Percentiles rank a stretch among this genome's conserved stretches.
These are phyloP conservation scores for Pelargonium fulgidum DNA, from an alignment of 441 rosid genomes.

Conservation along the genomic window DNA sequence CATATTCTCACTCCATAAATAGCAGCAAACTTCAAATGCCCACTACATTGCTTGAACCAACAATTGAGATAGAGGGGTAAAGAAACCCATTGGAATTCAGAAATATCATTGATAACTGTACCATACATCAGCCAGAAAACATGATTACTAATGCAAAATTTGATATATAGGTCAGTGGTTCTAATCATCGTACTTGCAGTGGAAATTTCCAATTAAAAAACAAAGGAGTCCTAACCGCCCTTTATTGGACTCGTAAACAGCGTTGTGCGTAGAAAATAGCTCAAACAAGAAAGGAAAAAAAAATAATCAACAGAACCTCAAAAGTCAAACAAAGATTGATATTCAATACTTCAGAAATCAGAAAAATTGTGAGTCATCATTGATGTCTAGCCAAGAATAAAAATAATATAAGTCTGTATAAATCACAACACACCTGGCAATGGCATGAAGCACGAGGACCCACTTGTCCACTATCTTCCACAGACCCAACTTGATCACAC, in stretches of 20 bases:
- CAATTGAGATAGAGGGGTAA: not conserved
- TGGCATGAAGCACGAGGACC: slow-evolving; percentile 84
- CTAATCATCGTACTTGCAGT: no score
- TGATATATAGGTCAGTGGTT: no score
- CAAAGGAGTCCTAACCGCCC: not conserved
- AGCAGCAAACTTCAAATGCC: not conserved
- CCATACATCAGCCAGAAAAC: not conserved
- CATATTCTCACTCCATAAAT: not conserved
- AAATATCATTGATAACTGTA: not conserved
- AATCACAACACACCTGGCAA: slow-evolving; percentile 69
- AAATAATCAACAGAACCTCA: not conserved
- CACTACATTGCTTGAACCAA: not conserved
- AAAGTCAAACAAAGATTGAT: not conserved
- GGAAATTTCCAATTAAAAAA: no score
- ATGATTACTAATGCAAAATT: not conserved
- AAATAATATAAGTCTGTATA: not conserved
- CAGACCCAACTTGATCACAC: slow-evolving; percentile 53
- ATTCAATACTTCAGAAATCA: not conserved
- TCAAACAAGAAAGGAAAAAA: not conserved
- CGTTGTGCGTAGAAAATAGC: not conserved
- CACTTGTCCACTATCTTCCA: slow-evolving; percentile 73
- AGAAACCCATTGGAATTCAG: not conserved
- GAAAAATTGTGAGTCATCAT: not conserved
- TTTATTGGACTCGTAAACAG: slow-evolving; percentile 1
- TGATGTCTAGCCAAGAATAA: not conserved